These are phyloP conservation scores for Cryptococcus sp. DNA, from an alignment of 1,284 basidiomycete genomes.

Conservation along the genomic window DNA sequence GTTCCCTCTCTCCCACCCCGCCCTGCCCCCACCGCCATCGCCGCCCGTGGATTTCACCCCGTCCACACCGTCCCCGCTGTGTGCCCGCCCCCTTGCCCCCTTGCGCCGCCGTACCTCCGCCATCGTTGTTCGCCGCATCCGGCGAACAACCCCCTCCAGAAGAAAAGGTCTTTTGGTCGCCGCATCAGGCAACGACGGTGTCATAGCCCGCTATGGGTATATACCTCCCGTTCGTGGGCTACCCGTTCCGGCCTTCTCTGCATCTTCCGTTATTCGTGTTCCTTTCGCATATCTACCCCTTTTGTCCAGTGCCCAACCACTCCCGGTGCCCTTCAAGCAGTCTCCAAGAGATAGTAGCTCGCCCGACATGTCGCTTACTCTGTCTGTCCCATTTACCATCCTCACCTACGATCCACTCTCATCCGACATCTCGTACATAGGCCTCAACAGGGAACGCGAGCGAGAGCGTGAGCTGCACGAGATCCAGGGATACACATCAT, in stretches of 20 bases:
- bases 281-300: neutral
- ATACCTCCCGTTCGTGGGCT: neutral
- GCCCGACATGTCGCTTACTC: conserved; percentile 29
- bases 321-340: neutral
- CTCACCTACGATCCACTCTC: conserved; percentile 34
- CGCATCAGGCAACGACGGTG: neutral
- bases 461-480: neutral
- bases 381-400: conserved; percentile 26
- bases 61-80: neutral
- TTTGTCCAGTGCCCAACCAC: neutral
- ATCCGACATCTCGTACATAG: conserved; percentile 16
- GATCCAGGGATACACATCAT: conserved; percentile 5
- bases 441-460: conserved; percentile 2
- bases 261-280: neutral
- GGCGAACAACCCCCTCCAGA: conserved; percentile 7
- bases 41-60: neutral
- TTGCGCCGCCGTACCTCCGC: neutral
- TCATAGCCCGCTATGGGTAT: neutral
- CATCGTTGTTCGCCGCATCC: conserved; percentile 1
- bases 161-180: neutral
- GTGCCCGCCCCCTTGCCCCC: no score
- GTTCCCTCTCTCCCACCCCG: no score
- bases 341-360: neutral
- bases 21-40: neutral
- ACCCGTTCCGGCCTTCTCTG: neutral